Base-by-base conservation (phyloP, 805 yeast genomes). In the Nakazawaea wickerhamii region DNA sequence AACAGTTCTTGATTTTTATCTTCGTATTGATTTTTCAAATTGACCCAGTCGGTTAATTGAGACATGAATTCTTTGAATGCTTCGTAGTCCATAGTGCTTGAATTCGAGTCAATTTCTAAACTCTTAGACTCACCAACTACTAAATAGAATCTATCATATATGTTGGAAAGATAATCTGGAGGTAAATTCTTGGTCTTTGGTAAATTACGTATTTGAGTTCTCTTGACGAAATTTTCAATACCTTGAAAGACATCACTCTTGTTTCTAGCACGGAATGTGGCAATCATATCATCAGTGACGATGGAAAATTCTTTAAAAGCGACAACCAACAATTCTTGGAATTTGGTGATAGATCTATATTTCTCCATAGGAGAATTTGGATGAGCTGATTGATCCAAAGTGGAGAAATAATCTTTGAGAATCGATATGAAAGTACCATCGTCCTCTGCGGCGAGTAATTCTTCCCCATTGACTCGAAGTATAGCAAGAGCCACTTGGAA, bases 401-500 rank as follows among this genome's bases (percentile, higher is more conserved):
- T 73, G 20, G 75, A 69, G 55, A 93, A 93, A 61, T 84, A 93
- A 20, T 79, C 78, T 56, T 91, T 93, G 47, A 93, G 71, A 25
- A 91, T 77, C 4, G 87, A 83, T 36, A 93, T 84, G 51, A 95
- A 89, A 50, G 83, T 78, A 2, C 98, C 98, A 58, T 93, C 98
- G 64, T 93, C 99, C 49, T 79, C 85, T 9, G 90, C 81, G 44
- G 74, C 70, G 36, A 93, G 61, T 6, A 93, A 66, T 47, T 77
- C 83, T 50, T 89, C 96, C 1, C 96, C 96, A 53, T 90, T 91
- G 20, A 91, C 71, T 50, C 89, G 78, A 38, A 93, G 63, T n/a
- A 93, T 77, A 0, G 97, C 99, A 46, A 93, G 66, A 0, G 96
- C 95, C 6, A 93, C 90, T 62, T 93, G 98, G 58, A 93, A 95